phyloP scores from a whole-genome alignment of 73 alveolate genomes.

The Paramecium tetraurelia region DNA sequence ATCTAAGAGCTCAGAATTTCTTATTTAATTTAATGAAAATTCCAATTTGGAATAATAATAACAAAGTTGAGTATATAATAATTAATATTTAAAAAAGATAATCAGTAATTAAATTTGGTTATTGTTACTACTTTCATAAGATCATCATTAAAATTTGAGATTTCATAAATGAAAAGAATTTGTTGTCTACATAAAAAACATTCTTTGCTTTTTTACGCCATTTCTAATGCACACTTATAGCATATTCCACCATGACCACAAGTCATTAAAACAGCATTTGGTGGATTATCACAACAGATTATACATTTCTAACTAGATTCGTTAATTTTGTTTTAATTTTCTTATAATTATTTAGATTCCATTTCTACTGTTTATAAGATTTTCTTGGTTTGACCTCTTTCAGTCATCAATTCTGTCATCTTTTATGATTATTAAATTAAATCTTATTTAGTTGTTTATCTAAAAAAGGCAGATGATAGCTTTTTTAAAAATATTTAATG shows the following conservation, averaged over 20 bases:
- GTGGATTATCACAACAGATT: slow-evolving; percentile 35
- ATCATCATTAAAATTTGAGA: background rate
- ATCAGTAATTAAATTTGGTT: background rate
- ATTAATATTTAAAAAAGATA: background rate
- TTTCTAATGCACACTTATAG: slow-evolving; percentile 55
- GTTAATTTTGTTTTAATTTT: background rate
- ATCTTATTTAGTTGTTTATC: background rate
- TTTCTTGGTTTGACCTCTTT: background rate
- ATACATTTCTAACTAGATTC: slow-evolving; percentile 37
- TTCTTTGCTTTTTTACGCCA: background rate
- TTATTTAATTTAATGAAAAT: background rate
- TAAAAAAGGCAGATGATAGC: background rate
- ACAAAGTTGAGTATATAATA: background rate
- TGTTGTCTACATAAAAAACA: slow-evolving; percentile 34
- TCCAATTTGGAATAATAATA: background rate
- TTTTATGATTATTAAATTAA: background rate
- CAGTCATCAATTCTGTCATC: background rate
- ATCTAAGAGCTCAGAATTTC: background rate
- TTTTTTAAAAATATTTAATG: background rate
- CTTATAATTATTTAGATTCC: background rate
- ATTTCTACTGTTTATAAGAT: background rate
- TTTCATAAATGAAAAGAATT: background rate
- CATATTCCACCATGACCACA: slow-evolving; percentile 70
- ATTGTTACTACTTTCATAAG: background rate
- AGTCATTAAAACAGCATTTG: slow-evolving; percentile 48